Conservation (phyloP, 176 grass and related monocot species). For the Saccharum spontaneum region DNA sequence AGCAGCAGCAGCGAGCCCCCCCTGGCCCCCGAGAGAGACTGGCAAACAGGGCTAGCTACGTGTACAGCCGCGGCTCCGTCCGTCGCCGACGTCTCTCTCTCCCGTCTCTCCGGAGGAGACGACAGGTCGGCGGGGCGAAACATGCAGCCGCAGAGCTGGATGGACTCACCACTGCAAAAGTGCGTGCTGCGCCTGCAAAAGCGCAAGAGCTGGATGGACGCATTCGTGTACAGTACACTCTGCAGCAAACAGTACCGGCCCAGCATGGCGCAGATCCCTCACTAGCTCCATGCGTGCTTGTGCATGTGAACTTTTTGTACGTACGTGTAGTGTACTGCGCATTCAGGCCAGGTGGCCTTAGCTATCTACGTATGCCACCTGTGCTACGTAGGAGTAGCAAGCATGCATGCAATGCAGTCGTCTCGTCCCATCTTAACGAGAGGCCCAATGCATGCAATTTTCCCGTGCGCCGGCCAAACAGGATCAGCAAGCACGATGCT, state of each 20-base stretch:
- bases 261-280: not conserved
- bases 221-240: not conserved
- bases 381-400: not conserved
- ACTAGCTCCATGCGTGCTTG: not conserved
- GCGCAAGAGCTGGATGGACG: not conserved
- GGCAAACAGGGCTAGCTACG: not conserved
- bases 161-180: not conserved
- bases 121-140: not conserved
- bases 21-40: not conserved
- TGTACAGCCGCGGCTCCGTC: conserved; percentile 12
- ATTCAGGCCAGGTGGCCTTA: not conserved
- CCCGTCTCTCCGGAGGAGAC: not conserved
- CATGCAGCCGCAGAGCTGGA: not conserved
- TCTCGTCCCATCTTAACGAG: not conserved
- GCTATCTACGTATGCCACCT: not conserved
- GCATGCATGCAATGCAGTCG: not conserved
- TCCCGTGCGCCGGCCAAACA: not conserved
- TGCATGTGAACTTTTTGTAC: not conserved
- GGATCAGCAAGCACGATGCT: too few species aligned
- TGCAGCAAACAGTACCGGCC: not conserved
- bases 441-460: not conserved
- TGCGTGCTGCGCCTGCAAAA: not conserved
- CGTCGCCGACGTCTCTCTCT: not conserved
- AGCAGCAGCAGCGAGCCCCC: not conserved
- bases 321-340: not conserved